These are phyloP conservation scores for Chalara sp. DNA, from an alignment of 2,329 filamentous ascomycete species.

Conservation along the genomic window DNA sequence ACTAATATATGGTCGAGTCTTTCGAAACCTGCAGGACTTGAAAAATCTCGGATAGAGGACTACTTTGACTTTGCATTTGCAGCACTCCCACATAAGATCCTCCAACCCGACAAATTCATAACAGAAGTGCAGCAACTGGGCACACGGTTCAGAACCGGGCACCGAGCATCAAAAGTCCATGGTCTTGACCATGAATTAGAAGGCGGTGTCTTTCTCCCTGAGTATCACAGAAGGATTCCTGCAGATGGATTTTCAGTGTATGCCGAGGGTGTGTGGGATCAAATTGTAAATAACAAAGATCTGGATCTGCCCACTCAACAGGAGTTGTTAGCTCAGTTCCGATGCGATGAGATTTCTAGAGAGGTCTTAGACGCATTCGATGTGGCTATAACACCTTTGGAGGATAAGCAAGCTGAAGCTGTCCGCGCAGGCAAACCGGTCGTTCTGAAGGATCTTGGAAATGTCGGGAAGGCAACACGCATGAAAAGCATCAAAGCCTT, in stretches of 20 bases:
- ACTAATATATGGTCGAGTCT: constrained; percentile 88
- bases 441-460: constrained; percentile 70
- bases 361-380: constrained; percentile 86
- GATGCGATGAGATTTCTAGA: constrained; percentile 91
- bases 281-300: constrained; percentile 98
- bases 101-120: constrained; percentile 87
- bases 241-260: constrained; percentile 96
- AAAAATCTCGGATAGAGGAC: constrained; percentile 84
- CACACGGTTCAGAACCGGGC: constrained; percentile 74
- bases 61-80: constrained; percentile 99
- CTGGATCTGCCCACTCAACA: constrained; percentile 94
- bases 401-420: constrained; percentile 76
- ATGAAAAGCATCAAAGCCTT: constrained; percentile 74
- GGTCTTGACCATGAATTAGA: constrained; percentile 65
- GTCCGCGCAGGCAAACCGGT: constrained; percentile 64
- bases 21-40: constrained; percentile 83
- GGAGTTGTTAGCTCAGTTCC: constrained; percentile 91
- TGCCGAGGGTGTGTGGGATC: constrained; percentile 91
- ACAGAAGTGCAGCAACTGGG: constrained; percentile 74
- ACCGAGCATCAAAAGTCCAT: constrained; percentile 58
- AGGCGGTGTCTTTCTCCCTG: constrained; percentile 80
- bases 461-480: constrained; percentile 65
- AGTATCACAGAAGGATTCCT: constrained; percentile 93
- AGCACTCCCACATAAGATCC: constrained; percentile 90
- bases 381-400: constrained; percentile 70